Conservation (phyloP, 345 rosid species). For the Murraya paniculata region DNA sequence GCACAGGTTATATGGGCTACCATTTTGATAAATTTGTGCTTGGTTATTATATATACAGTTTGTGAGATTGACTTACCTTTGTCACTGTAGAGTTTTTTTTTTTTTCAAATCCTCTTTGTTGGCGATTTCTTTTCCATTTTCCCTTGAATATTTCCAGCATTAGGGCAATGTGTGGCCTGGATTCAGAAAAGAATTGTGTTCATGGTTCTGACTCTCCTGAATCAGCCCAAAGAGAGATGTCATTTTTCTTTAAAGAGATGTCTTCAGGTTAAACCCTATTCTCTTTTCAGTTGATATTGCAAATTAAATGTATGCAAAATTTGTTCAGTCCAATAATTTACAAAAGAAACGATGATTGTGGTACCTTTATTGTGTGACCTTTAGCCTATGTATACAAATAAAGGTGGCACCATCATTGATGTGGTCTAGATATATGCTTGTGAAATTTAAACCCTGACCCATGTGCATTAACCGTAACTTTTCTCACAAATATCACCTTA, state of each 20-base stretch:
- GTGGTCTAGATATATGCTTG: not conserved
- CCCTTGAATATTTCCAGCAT: slow-evolving; percentile 41
- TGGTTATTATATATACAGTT: not conserved
- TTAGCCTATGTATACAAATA: not conserved
- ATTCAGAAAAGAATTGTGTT: slow-evolving; percentile 67
- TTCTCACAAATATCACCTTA: not conserved
- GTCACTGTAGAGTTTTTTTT: not conserved
- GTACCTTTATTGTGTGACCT: not conserved
- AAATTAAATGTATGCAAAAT: not conserved
- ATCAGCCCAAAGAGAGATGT: slow-evolving; percentile 75
- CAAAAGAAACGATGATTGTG: not conserved
- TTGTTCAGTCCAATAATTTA: not conserved
- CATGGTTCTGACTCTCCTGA: slow-evolving; percentile 80
- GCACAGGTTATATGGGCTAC: slow-evolving; percentile 43
- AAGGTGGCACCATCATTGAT: not conserved
- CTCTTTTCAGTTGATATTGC: not conserved
- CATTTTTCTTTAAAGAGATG: slow-evolving; percentile 62
- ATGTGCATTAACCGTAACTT: not conserved
- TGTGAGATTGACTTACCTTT: not conserved
- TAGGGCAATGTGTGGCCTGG: slow-evolving; percentile 73
- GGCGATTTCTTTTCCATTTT: not conserved
- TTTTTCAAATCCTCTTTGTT: not conserved
- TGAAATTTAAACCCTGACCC: not conserved
- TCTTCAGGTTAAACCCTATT: slow-evolving; percentile 39
- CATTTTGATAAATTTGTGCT: slow-evolving; percentile 2